Conservation (phyloP, 176 grass and related monocot species). For the Dactylis glomerata region DNA sequence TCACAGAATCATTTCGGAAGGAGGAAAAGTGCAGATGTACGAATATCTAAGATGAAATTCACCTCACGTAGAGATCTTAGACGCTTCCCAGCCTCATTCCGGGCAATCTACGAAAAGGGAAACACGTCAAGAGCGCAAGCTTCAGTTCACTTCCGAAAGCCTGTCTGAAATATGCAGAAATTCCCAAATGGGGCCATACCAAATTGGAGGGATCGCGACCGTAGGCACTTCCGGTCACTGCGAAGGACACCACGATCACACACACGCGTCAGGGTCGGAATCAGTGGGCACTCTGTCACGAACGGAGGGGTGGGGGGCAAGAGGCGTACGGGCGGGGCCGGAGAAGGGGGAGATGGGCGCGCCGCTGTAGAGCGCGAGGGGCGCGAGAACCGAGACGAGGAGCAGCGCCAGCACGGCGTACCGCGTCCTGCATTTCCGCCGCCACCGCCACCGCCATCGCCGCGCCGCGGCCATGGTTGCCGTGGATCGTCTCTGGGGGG, state of each 20-base stretch:
- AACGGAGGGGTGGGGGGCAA: not conserved
- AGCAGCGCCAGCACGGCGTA: slow-evolving; percentile 46
- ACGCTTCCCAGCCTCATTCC: not conserved
- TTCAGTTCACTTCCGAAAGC: not conserved
- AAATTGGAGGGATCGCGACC: slow-evolving; percentile 3
- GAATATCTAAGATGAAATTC: not conserved
- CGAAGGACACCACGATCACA: slow-evolving; percentile 4
- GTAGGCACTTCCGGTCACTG: not conserved
- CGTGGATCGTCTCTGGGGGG: not conserved
- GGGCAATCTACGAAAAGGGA: not conserved
- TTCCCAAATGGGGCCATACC: not conserved
- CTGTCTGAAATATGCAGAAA: not conserved
- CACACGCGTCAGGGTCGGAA: not conserved
- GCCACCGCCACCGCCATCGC: not conserved
- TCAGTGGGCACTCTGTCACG: not conserved
- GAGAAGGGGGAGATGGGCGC: slow-evolving; percentile 31
- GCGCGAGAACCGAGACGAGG: slow-evolving; percentile 49
- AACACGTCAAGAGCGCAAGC: not conserved
- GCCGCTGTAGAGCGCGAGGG: slow-evolving; percentile 54
- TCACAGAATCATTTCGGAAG: not conserved
- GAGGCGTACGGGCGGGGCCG: slow-evolving; percentile 34
- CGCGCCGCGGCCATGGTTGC: slow-evolving; percentile 1
- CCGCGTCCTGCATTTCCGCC: slow-evolving; percentile 27
- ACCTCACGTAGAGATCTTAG: not conserved
- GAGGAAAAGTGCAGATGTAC: not conserved